Evolutionary conservation across 148 eudicot species (phyloP).

Genomic region (Chenopodium formosanum): DNA sequence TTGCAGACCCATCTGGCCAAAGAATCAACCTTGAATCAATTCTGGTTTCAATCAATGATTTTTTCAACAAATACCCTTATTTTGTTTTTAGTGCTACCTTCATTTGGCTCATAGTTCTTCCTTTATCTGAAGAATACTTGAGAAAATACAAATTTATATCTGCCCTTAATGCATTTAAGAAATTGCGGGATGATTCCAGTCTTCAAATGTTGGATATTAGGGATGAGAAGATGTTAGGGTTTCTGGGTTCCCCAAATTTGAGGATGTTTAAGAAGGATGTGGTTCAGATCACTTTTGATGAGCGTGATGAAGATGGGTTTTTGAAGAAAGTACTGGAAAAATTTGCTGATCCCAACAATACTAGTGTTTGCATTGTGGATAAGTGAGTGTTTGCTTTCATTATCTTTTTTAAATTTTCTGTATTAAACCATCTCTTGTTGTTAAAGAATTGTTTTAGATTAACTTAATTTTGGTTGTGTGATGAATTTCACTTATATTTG

Average conservation of each 20-base stretch:
- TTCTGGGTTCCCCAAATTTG: slow-evolving; percentile 73
- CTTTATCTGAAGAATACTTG: slow-evolving; percentile 55
- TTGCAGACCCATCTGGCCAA: slow-evolving; percentile 34
- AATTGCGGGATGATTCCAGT: slow-evolving; percentile 62
- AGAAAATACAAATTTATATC: slow-evolving; percentile 60
- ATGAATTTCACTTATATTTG: neutral
- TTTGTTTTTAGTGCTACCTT: slow-evolving; percentile 73
- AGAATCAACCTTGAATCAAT: slow-evolving; percentile 66
- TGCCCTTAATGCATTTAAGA: slow-evolving; percentile 69
- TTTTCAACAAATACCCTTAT: slow-evolving; percentile 67
- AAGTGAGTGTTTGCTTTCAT: slow-evolving; percentile 55
- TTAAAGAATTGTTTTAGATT: neutral
- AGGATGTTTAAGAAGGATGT: slow-evolving; percentile 54
- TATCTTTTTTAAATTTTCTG: neutral
- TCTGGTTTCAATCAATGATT: slow-evolving; percentile 61
- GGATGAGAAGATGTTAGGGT: slow-evolving; percentile 56
- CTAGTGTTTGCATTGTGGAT: slow-evolving; percentile 71
- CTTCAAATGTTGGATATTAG: slow-evolving; percentile 80
- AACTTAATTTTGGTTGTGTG: neutral
- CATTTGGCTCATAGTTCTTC: slow-evolving; percentile 73
- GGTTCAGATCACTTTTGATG: slow-evolving; percentile 51
- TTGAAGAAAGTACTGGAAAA: slow-evolving; percentile 48
- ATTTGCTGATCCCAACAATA: slow-evolving; percentile 53
- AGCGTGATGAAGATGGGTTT: slow-evolving; percentile 75
- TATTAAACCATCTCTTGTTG: neutral